These are phyloP conservation scores for Bryopsis sp. DNA, from an alignment of 139 green algal genomes.

Conservation along the genomic window DNA sequence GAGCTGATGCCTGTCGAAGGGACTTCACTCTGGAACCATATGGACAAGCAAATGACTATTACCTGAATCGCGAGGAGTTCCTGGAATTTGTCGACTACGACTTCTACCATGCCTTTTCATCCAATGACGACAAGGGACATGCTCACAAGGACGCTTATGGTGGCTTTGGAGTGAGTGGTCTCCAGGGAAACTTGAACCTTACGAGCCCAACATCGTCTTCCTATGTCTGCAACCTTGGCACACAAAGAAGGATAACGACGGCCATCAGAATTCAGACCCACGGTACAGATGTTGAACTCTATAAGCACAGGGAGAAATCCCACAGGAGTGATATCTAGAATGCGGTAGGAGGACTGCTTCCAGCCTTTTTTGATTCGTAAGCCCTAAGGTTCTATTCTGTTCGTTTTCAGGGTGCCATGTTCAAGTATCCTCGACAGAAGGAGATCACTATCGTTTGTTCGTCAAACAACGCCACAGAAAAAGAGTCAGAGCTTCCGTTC, in stretches of 20 bases:
- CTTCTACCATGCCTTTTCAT: slow-evolving; percentile 10
- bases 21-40: slow-evolving; percentile 3
- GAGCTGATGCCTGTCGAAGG: neutral
- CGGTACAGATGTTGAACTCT: neutral
- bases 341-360: too few species aligned
- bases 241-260: neutral
- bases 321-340: too few species aligned
- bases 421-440: too few species aligned
- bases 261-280: neutral
- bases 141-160: neutral
- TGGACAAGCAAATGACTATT: neutral
- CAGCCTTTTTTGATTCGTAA: too few species aligned
- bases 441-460: too few species aligned
- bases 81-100: slow-evolving; percentile 7
- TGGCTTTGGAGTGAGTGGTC: neutral
- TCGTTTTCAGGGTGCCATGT: too few species aligned
- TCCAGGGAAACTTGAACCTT: neutral
- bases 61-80: neutral
- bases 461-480: too few species aligned
- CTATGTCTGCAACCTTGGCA: neutral
- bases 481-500: too few species aligned
- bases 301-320: too few species aligned
- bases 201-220: neutral
- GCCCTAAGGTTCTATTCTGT: too few species aligned
- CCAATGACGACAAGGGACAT: neutral